Conservation (phyloP, 805 yeast species). For the Cyberlindnera maclurae region DNA sequence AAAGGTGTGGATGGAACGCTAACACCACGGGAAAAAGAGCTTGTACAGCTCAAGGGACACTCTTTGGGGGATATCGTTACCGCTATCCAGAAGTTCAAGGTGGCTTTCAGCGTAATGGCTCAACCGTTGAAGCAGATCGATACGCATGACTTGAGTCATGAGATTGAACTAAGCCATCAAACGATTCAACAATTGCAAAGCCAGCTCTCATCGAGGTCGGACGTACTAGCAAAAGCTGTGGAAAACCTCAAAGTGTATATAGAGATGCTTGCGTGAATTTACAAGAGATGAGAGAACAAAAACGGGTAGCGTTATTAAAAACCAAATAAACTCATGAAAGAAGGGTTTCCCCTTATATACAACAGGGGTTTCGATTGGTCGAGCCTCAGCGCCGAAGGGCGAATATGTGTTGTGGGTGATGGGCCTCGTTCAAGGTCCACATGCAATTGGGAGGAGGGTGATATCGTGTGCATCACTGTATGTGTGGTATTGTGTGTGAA, state of each 20-base stretch:
- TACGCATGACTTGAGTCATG: neutral
- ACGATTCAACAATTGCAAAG: neutral
- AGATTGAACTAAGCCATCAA: neutral
- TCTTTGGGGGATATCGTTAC: conserved; percentile 3
- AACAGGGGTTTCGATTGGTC: no score
- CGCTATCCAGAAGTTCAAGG: conserved; percentile 6
- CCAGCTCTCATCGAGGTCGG: neutral
- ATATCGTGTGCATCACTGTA: neutral
- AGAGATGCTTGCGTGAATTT: neutral
- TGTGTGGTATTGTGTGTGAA: neutral
- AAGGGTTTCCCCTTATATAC: no score
- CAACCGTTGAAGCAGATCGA: conserved; percentile 1
- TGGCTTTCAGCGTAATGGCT: conserved; percentile 5
- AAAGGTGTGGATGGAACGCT: conserved; percentile 8
- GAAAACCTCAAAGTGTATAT: neutral
- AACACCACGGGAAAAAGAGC: conserved; percentile 1
- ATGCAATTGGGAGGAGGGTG: neutral
- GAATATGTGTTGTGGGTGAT: no score
- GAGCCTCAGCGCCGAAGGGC: no score
- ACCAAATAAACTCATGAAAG: neutral
- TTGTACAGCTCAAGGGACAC: conserved; percentile 4
- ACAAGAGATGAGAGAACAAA: neutral
- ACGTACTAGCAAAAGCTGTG: neutral
- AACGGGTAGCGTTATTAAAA: neutral
- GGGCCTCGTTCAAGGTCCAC: neutral